Percentiles rank a stretch among this genome's conserved stretches.
phyloP scores from a whole-genome alignment of 1,284 basidiomycete genomes.

The Inonotus hispidus region DNA sequence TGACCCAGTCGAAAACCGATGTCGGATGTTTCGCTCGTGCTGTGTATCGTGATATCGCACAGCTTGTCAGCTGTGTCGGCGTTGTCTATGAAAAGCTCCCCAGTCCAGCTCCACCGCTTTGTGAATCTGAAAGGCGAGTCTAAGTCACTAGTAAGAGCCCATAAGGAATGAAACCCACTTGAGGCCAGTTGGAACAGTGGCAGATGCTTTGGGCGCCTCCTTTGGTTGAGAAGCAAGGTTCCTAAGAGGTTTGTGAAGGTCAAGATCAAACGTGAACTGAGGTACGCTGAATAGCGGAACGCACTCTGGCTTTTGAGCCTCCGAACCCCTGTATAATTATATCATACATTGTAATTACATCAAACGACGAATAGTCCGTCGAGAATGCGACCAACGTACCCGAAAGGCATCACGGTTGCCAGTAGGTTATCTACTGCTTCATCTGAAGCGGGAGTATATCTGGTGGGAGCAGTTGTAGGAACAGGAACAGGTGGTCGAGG shows the following conservation, averaged over 20 bases:
- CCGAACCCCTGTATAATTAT: background rate
- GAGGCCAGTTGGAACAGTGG: background rate
- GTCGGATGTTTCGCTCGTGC: constrained; percentile 35
- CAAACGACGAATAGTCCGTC: constrained; percentile 25
- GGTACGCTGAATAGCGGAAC: background rate
- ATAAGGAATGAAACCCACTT: background rate
- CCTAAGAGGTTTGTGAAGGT: background rate
- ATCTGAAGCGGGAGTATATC: background rate
- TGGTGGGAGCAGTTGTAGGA: background rate
- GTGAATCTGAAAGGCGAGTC: constrained; percentile 19
- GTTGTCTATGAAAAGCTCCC: constrained; percentile 34
- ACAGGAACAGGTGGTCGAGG: background rate
- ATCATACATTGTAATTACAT: too few relatives aligned
- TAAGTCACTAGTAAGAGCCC: background rate
- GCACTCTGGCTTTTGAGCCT: constrained; percentile 11
- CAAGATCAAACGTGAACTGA: background rate
- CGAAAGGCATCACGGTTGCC: constrained; percentile 10
- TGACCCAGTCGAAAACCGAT: constrained; percentile 46
- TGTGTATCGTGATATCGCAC: constrained; percentile 44
- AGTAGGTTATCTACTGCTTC: constrained; percentile 17
- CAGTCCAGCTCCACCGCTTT: constrained; percentile 49
- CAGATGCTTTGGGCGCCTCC: background rate
- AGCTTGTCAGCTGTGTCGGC: constrained; percentile 34
- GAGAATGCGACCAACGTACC: background rate
- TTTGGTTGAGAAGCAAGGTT: background rate